Evolutionary conservation across 2,329 filamentous ascomycete genomes (phyloP), one percentile per base, ranked within the genome.

Genomic region (Curvularia spicifera): DNA sequence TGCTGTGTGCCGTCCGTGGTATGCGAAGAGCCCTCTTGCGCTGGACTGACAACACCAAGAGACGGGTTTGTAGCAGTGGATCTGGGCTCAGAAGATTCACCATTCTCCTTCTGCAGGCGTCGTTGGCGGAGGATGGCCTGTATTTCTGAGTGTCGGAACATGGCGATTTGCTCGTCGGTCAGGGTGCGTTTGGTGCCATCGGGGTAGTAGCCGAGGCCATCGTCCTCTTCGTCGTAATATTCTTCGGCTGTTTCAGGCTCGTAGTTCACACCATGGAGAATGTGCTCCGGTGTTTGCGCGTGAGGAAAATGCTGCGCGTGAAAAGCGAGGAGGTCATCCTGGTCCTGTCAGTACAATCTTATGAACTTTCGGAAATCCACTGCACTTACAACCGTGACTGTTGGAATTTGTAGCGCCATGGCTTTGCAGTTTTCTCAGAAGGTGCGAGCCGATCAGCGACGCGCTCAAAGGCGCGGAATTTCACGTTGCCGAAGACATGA

Each of bases 101-200:
- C 64, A 2, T 61, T 63, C 43, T 74, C 74, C 22, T 66, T 57
- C 28, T 48, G 63, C 10, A 65, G 58, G 29, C 67, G 66, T 13
- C 71, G 71, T 57, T 71, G 68, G 53, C 71, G 72, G 18, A 91
- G 80, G 39, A 96, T 80, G 12, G 85, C 78, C 71, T 95, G 88
- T 22, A 96, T 84, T 76, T 98, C 94, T 2, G 91, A 94, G 72
- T 96, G 91, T 60, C 93, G 85, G 74, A 97, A 97, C 60, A 97
- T 94, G 52, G 87, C 86, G 66, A 97, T 91, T 79, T 97, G 91
- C 67, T 93, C 91, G 71, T 97, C 91, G 9, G 93, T 97, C 68
- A 98, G 82, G 18, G 93, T 97, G 40, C 94, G 89, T 74, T 95
- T 95, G 60, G 88, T 86, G 3, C 94, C 93, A 71, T 98, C 93